Evolutionary conservation across 2,329 filamentous ascomycete species (phyloP), one percentile per base, ranked within the genome.

Genomic region (Anthostomella pinea): DNA sequence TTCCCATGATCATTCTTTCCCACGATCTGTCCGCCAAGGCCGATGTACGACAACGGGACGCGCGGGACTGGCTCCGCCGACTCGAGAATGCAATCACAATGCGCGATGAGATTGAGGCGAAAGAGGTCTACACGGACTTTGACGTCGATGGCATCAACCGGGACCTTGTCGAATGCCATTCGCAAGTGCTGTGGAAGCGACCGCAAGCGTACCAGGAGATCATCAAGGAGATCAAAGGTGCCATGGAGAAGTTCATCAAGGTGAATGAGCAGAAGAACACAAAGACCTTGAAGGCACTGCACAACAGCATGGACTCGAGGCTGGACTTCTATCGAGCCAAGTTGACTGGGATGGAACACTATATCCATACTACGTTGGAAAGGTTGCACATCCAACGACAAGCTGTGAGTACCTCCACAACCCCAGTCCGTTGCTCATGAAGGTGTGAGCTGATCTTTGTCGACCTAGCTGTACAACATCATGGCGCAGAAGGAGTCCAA

Each of bases 401-500:
- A 46, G 77, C 77, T 37, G 77, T 80, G 59, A 45, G 75, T 64
- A 14, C 16, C 18, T 23, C 6, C 5, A 7, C 22, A 15, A 14
- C 19, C 9, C 5, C 10, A 28, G 13, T 15, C 20, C 17, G 8
- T 20, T 13, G 8, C n/a, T 21, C 2, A 14, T 22, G 24, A 20
- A 20, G 21, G 8, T 18, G 3, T 30, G 26, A 23, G 35, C 36
- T 52, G 28, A 53, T 35, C 9, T 4, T 23, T 18, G 23, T n/a
- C 4, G 9, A 10, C 18, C 6, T 38, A 81, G 77, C 63, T 83
- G 6, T 82, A 81, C 58, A 82, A 81, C 57, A 78, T 82, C 57
- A 80, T 81, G 54, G 75, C 77, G 4, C 78, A 82, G 60, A 75
- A 77, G 35, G 79, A 82, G 54, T 78, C 75, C 5, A 75, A 79